Conservation (phyloP, 2,329 filamentous ascomycete genomes). For the Pleurostoma richardsiae region DNA sequence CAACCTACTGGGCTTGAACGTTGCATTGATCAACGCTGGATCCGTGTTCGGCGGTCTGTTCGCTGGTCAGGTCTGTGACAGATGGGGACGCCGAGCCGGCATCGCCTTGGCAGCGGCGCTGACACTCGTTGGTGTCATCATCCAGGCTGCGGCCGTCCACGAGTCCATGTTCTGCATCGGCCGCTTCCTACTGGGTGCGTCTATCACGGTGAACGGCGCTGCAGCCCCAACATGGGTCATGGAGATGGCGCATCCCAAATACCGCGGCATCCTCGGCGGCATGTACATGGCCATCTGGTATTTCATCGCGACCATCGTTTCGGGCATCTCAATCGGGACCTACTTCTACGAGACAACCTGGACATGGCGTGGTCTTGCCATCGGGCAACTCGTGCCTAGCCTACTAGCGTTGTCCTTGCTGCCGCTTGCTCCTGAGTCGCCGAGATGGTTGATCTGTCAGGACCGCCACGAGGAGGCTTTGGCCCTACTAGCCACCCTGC, state of each 20-base stretch:
- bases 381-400: constrained; percentile 28
- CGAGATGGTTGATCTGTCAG: constrained; percentile 23
- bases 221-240: constrained; percentile 38
- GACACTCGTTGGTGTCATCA: constrained; percentile 39
- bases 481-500: constrained; percentile 24
- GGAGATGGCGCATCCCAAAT: constrained; percentile 25
- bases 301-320: constrained; percentile 43
- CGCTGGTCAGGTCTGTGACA: constrained; percentile 19
- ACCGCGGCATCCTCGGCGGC: constrained; percentile 34
- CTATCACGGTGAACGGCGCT: constrained; percentile 28
- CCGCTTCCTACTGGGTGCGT: constrained; percentile 13
- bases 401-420: constrained; percentile 39
- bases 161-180: constrained; percentile 16
- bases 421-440: constrained; percentile 29
- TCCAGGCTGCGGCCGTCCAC: constrained; percentile 40
- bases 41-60: constrained; percentile 6
- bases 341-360: constrained; percentile 32
- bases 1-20: not conserved
- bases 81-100: constrained; percentile 38
- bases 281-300: constrained; percentile 40
- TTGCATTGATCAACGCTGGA: constrained; percentile 1
- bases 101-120: constrained; percentile 40
- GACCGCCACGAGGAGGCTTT: constrained; percentile 20
- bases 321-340: constrained; percentile 40
- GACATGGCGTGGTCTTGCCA: constrained; percentile 25